Evolutionary conservation across 2,329 filamentous ascomycete species (phyloP), one percentile per base, ranked within the genome.

Genomic region (Beauveria pseudobassiana): DNA sequence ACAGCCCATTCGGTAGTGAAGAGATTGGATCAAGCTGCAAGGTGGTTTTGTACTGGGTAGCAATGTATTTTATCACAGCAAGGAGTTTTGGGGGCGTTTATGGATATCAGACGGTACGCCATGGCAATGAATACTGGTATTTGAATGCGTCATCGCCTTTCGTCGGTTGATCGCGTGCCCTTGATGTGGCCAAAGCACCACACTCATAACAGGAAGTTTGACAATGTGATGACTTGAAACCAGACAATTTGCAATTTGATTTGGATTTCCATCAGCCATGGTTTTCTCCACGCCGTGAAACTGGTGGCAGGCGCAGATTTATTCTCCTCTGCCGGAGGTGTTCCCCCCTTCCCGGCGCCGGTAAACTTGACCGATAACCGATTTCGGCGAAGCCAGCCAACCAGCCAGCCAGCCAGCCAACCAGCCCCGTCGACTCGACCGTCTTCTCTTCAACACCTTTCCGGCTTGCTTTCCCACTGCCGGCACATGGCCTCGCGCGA

Each of bases 1-100:
- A 64, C 72, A 71, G 63, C 75, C 76, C 24, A 76, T 64, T 67
- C 54, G 54, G 48, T 59, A 64, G 43, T 46, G 38, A 18, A 20
- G 10, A 7, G 28, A n/a, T 26, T 30, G 38, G 18, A 24, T 24
- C 30, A n/a, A n/a, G 24, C 22, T 12, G 9, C 22, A 2, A 14
- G 14, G 22, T 43, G 38, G n/a, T 9, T 60, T 24, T 63, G 5
- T 56, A 50, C 57, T 61, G 54, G 34, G 46, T 52, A 45, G 18
- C n/a, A 20, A 38, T 61, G 14, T 48, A 40, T 53, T 52, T 46
- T 24, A 43, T 49, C n/a, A 43, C 34, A 57, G 60, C 60, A 42
- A 50, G 60, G 60, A 49, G 60, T 62, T 62, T 57, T 20, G 14
- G 28, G 28, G 42, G 49, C 42, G 40, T 60, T 60, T 50, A 22